Evolutionary conservation across 176 grass and related monocot species (phyloP), one percentile per base, ranked within the genome.

Genomic region (Elaeis guineensis): DNA sequence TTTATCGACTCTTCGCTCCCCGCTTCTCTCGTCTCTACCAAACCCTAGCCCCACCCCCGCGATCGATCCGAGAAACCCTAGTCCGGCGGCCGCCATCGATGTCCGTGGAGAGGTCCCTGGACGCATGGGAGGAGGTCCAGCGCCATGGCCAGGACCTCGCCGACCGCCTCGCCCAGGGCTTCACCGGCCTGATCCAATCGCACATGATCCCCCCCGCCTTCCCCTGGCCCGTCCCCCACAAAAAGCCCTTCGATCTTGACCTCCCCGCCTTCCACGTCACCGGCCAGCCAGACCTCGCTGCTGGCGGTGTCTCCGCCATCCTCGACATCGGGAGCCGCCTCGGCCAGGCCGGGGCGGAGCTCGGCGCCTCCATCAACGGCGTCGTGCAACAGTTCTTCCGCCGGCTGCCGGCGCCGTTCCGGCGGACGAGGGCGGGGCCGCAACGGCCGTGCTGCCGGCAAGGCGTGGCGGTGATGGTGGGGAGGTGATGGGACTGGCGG

Each of bases 61-160:
- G 35, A 44, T 44, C 35, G 35, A 44, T 12, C 35, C 6, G 11
- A 44, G 35, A 44, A 44, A 44, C 11, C 35, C 11, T 44, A 14
- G 2, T 44, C 35, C 21, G 85, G 89, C 64, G 89, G 51, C 65
- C 81, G 89, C 49, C 70, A 66, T 15, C 73, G 35, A 44, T 44
- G 35, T 62, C 72, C 62, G 86, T 89, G 78, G 93, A 97, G 93
- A 83, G 82, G 73, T 85, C 93, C 17, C 53, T 97, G 52, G 93
- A 92, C 69, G 78, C 84, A 20, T 90, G 88, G 93, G 87, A 91
- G 56, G 93, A 89, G 69, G 77, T 85, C 69, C 93, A 91, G 84
- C 93, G 93, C 58, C 90, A 95, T 51, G 90, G 90, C 32, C 90
- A 86, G 50, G 93, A 97, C 69, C 71, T 97, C 4, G 78, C 85